phyloP scores from a whole-genome alignment of 768 basidiomycete species.

The Mycena sanguinolenta region DNA sequence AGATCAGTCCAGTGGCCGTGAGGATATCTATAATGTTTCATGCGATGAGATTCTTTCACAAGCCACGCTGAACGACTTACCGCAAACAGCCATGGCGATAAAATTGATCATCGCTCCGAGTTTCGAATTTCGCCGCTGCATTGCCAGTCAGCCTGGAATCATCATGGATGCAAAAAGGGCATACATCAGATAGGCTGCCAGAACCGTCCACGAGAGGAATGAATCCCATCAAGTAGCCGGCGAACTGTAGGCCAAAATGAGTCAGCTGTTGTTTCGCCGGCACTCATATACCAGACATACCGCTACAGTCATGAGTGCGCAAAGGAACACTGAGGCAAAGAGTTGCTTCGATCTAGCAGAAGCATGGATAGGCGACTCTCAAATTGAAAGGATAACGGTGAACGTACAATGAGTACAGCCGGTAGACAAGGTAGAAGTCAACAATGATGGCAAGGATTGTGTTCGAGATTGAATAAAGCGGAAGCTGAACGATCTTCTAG shows the following conservation, averaged over 20 bases:
- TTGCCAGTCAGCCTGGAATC: neutral
- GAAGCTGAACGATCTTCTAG: neutral
- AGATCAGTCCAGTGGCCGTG: slow-evolving; percentile 5
- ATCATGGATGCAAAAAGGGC: neutral
- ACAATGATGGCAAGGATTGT: slow-evolving; percentile 2
- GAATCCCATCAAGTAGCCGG: slow-evolving; percentile 14
- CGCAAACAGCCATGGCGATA: neutral
- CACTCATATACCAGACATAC: neutral
- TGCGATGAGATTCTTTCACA: neutral
- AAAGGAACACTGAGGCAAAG: neutral
- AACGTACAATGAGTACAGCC: slow-evolving; percentile 3
- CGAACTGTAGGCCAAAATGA: neutral
- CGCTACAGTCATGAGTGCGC: neutral
- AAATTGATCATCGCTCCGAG: neutral
- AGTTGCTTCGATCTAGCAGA: slow-evolving; percentile 7
- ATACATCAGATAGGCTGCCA: neutral
- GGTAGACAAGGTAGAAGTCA: slow-evolving; percentile 2
- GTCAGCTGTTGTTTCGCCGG: neutral
- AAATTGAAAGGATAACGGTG: neutral
- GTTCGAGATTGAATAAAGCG: slow-evolving; percentile 8
- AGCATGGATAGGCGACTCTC: too few species aligned
- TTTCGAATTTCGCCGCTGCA: neutral
- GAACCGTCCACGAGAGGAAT: neutral
- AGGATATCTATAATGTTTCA: too few species aligned
- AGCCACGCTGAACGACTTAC: neutral